These are phyloP conservation scores for Epichloe amarillans DNA, from an alignment of 2,329 filamentous ascomycete species.

Conservation along the genomic window DNA sequence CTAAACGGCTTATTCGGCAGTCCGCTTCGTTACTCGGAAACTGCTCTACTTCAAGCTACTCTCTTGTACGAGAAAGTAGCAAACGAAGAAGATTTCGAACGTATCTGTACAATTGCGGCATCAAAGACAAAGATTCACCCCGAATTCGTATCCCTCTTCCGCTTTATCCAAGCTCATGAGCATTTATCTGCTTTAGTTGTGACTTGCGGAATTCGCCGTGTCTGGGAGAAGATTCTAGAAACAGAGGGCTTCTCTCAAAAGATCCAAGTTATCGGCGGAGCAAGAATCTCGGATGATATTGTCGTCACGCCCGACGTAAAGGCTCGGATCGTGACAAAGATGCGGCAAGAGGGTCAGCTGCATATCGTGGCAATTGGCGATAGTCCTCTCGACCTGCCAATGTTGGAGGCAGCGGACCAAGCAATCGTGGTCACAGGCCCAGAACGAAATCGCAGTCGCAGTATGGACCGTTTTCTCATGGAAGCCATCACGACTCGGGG, in stretches of 20 bases:
- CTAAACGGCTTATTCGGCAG: slow-evolving; percentile 34
- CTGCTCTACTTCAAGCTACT: slow-evolving; percentile 39
- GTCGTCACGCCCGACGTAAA: slow-evolving; percentile 41
- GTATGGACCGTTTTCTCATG: slow-evolving; percentile 34
- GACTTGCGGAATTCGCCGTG: slow-evolving; percentile 36
- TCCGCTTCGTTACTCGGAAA: slow-evolving; percentile 35
- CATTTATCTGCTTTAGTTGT: slow-evolving; percentile 36
- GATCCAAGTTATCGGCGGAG: slow-evolving; percentile 40
- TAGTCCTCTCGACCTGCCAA: slow-evolving; percentile 41
- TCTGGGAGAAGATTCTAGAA: slow-evolving; percentile 44
- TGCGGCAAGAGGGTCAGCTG: slow-evolving; percentile 23
- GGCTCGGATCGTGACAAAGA: slow-evolving; percentile 27
- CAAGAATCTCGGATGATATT: slow-evolving; percentile 30
- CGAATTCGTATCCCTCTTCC: slow-evolving; percentile 33
- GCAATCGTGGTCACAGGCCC: slow-evolving; percentile 43
- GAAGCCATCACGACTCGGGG: slow-evolving; percentile 25
- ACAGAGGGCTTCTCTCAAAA: slow-evolving; percentile 23
- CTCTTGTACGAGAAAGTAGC: slow-evolving; percentile 36
- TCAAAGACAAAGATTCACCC: slow-evolving; percentile 27
- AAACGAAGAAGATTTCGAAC: slow-evolving; percentile 26
- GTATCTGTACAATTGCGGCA: slow-evolving; percentile 31
- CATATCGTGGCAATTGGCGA: slow-evolving; percentile 49
- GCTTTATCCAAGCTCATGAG: slow-evolving; percentile 12
- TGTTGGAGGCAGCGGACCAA: slow-evolving; percentile 39
- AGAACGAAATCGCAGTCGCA: slow-evolving; percentile 29